Evolutionary conservation across 1,284 basidiomycete genomes (phyloP).

Genomic region (Lignosus rhinocerotis): DNA sequence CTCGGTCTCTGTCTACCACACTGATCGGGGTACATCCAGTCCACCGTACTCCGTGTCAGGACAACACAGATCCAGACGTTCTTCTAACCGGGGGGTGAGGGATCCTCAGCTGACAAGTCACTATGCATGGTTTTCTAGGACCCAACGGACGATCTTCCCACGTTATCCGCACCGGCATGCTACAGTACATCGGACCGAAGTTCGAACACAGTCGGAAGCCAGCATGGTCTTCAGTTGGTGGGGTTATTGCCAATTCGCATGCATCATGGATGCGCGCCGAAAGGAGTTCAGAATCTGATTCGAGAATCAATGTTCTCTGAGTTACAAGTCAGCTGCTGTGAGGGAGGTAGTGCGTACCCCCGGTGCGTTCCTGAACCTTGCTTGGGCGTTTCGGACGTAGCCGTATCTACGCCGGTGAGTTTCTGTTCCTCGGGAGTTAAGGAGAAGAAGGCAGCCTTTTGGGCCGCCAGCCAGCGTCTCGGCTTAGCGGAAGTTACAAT

Average conservation of each 20-base stretch:
- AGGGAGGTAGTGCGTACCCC: constrained; percentile 9
- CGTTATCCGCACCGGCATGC: constrained; percentile 1
- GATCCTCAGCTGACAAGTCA: background rate
- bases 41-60: background rate
- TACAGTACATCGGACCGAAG: constrained; percentile 11
- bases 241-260: background rate
- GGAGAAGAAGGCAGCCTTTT: constrained; percentile 38
- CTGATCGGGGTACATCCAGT: background rate
- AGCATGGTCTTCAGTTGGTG: background rate
- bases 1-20: background rate
- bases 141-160: constrained; percentile 11
- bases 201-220: background rate
- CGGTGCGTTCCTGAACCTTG: constrained; percentile 9
- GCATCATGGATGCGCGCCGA: background rate
- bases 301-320: background rate
- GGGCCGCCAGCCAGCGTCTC: constrained; percentile 35
- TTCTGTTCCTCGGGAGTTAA: constrained; percentile 36
- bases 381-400: constrained; percentile 5
- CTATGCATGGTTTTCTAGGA: background rate
- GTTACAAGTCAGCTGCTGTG: constrained; percentile 3
- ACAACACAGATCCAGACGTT: background rate
- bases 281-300: constrained; percentile 4
- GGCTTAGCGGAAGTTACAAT: constrained; percentile 26
- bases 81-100: background rate
- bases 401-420: constrained; percentile 23